phyloP scores from a whole-genome alignment of 2,329 filamentous ascomycete genomes.

The Beauveria varroae region DNA sequence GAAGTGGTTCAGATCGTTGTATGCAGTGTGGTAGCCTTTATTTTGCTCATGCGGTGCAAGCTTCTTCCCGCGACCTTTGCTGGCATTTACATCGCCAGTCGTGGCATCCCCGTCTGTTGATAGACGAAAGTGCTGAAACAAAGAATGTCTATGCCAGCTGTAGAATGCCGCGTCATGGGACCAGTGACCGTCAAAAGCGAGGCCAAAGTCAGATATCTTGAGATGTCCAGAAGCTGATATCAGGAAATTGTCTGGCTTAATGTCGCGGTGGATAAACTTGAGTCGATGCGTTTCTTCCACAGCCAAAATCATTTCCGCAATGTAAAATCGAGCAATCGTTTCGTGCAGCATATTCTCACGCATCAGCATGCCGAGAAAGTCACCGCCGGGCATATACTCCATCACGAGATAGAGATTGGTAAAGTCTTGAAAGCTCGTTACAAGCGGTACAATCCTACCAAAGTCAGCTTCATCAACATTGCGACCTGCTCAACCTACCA shows the following conservation, averaged over 20 bases:
- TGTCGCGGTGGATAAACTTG: conserved; percentile 86
- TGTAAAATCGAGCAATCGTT: conserved; percentile 71
- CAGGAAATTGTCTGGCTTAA: conserved; percentile 96
- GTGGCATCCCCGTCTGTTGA: conserved; percentile 64
- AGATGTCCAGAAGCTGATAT: conserved; percentile 82
- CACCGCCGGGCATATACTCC: conserved; percentile 96
- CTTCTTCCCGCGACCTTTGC: conserved; percentile 25
- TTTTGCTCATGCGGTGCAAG: conserved; percentile 24
- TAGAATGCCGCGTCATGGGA: conserved; percentile 84
- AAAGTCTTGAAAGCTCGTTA: conserved; percentile 83
- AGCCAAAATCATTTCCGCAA: conserved; percentile 93
- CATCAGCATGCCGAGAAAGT: conserved; percentile 82
- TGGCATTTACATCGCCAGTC: conserved; percentile 49
- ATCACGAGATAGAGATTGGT: conserved; percentile 86
- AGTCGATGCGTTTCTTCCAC: conserved; percentile 87
- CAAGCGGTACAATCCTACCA: conserved; percentile 70
- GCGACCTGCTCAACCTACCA: conserved; percentile 44
- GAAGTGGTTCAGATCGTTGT: conserved; percentile 33
- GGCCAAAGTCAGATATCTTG: conserved; percentile 93
- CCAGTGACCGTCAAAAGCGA: conserved; percentile 95
- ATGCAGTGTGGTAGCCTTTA: conserved; percentile 20
- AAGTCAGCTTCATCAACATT: background rate
- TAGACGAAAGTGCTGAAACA: conserved; percentile 71
- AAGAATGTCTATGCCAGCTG: conserved; percentile 69
- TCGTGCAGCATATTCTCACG: conserved; percentile 79